phyloP scores from a whole-genome alignment of 139 green algal genomes.

The Coelastrella sp. region DNA sequence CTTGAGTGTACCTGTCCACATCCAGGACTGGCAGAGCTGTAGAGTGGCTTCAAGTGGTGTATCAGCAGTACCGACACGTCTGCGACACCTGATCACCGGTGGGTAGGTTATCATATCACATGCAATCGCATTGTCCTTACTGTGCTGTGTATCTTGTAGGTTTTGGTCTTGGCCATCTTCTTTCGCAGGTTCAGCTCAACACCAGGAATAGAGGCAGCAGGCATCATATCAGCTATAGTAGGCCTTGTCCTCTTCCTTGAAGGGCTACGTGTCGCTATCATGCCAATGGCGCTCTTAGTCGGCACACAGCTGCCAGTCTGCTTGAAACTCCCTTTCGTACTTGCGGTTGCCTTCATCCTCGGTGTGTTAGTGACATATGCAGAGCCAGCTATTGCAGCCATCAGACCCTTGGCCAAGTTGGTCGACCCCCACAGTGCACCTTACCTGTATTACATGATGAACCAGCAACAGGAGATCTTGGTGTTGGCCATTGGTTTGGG shows the following conservation, averaged over 20 bases:
- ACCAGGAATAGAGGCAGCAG: constrained; percentile 55
- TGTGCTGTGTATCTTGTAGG: constrained; percentile 16
- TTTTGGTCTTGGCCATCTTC: constrained; percentile 58
- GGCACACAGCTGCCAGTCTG: constrained; percentile 51
- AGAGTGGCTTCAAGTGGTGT: no score
- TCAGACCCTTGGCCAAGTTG: constrained; percentile 51
- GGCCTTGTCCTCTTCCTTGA: constrained; percentile 58
- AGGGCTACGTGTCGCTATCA: constrained; percentile 55
- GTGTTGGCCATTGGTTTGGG: constrained; percentile 57
- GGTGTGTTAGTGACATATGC: constrained; percentile 65
- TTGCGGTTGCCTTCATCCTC: constrained; percentile 30
- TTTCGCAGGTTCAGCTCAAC: constrained; percentile 46
- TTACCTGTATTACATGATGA: constrained; percentile 70
- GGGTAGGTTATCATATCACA: no score
- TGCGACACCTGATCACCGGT: no score
- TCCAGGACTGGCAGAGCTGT: no score
- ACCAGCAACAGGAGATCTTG: constrained; percentile 63
- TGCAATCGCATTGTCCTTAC: no score
- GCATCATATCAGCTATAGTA: constrained; percentile 52
- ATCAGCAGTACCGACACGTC: no score
- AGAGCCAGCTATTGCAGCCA: constrained; percentile 58
- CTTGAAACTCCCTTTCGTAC: constrained; percentile 43
- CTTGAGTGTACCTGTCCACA: no score
- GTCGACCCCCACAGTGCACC: constrained; percentile 52
- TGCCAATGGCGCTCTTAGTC: constrained; percentile 51